Evolutionary conservation across 176 grass and related monocot genomes (phyloP).

Genomic region (Musa troglodytarum): DNA sequence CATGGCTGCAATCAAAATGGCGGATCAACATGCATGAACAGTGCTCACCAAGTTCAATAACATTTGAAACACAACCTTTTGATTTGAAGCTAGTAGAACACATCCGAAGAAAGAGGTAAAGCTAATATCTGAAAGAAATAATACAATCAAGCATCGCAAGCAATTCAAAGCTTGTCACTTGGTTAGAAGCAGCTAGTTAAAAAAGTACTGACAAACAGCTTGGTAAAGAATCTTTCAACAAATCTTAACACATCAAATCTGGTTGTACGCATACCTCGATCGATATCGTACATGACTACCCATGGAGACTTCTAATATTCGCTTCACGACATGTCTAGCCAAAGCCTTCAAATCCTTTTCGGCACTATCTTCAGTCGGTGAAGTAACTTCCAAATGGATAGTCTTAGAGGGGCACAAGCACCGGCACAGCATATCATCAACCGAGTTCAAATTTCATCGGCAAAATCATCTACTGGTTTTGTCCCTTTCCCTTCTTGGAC

Average conservation of each 20-base stretch:
- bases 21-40: too few relatives aligned
- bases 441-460: neutral
- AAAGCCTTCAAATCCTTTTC: neutral
- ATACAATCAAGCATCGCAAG: neutral
- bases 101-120: too few relatives aligned
- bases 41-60: too few relatives aligned
- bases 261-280: neutral
- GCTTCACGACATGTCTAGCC: neutral
- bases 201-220: neutral
- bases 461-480: constrained; percentile 4
- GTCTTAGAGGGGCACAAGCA: neutral
- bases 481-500: constrained; percentile 59
- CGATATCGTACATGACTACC: neutral
- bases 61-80: too few relatives aligned
- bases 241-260: neutral
- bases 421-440: neutral
- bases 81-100: too few relatives aligned
- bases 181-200: neutral
- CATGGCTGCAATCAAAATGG: too few relatives aligned
- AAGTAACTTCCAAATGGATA: neutral
- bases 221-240: constrained; percentile 1
- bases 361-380: neutral
- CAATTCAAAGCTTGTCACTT: neutral
- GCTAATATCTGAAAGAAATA: neutral
- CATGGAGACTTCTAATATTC: neutral